Percentiles rank a stretch among this genome's conserved stretches.
Evolutionary conservation across 2,329 filamentous ascomycete species (phyloP).

Genomic region (Xylariaceae sp.): DNA sequence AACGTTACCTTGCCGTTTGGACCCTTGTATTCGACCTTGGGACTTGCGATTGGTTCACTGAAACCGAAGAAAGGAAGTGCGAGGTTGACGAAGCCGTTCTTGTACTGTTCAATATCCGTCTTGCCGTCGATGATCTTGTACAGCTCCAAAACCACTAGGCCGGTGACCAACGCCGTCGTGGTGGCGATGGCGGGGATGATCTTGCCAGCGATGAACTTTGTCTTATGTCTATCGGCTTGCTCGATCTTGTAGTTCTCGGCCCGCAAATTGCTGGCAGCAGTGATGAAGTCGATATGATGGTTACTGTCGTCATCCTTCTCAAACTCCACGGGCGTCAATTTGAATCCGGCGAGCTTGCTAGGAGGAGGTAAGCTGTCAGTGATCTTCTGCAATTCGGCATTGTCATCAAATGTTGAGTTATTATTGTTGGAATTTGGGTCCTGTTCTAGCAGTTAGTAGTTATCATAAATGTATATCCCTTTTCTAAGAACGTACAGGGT

Average conservation of each 20-base stretch:
- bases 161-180: constrained; percentile 93
- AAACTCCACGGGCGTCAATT: constrained; percentile 89
- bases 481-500: constrained; percentile 62
- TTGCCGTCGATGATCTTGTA: constrained; percentile 98
- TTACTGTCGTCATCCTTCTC: constrained; percentile 99
- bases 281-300: constrained; percentile 98
- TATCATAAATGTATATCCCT: background rate
- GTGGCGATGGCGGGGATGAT: constrained; percentile 99
- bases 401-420: constrained; percentile 65
- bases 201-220: constrained; percentile 99
- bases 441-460: constrained; percentile 38
- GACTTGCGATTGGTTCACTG: constrained; percentile 92
- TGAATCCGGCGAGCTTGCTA: constrained; percentile 82
- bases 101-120: constrained; percentile 96
- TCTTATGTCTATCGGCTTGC: constrained; percentile 91
- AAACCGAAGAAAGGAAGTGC: constrained; percentile 98
- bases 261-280: constrained; percentile 91
- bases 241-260: constrained; percentile 98
- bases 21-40: constrained; percentile 87
- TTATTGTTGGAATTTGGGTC: constrained; percentile 76
- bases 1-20: constrained; percentile 78
- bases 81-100: constrained; percentile 97
- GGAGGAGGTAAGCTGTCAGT: constrained; percentile 74
- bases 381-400: constrained; percentile 74
- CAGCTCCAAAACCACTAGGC: constrained; percentile 86